phyloP scores from a whole-genome alignment of 371 early-diverging fungal species.

The Fennellomyces sp. region DNA sequence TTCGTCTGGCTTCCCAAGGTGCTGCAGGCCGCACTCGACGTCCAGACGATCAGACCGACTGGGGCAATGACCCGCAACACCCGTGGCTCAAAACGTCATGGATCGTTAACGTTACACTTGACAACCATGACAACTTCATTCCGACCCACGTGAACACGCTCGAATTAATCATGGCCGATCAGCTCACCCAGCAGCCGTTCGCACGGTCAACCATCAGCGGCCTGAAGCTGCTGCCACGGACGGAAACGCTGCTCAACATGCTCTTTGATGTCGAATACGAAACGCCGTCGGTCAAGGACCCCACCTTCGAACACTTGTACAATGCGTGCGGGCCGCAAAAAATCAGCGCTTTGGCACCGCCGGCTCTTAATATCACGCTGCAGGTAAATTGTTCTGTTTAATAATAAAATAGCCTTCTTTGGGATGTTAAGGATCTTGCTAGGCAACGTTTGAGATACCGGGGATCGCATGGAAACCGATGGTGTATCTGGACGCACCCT shows the following conservation, averaged over 20 bases:
- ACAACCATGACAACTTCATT: conserved; percentile 31
- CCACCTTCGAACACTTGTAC: conserved; percentile 29
- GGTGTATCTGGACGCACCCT: conserved; percentile 19
- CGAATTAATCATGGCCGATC: conserved; percentile 17
- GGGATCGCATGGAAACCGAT: conserved; percentile 42
- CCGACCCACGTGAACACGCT: conserved; percentile 25
- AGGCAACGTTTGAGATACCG: conserved; percentile 36
- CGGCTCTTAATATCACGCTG: conserved; percentile 26
- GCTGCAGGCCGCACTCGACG: conserved; percentile 9
- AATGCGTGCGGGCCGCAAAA: conserved; percentile 31
- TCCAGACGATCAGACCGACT: conserved; percentile 16
- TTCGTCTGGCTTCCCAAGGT: conserved; percentile 17
- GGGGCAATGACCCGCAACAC: conserved; percentile 27
- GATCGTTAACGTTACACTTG: conserved; percentile 33
- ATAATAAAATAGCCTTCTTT: background rate
- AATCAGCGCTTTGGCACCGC: conserved; percentile 10
- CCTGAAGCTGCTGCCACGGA: conserved; percentile 8
- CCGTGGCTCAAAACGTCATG: conserved; percentile 21
- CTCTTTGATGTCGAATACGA: conserved; percentile 18
- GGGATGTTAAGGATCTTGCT: too few relatives aligned
- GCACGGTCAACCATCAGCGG: conserved; percentile 1
- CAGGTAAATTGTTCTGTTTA: conserved; percentile 13
- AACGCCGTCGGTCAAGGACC: conserved; percentile 16
- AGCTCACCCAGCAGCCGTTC: conserved; percentile 16
- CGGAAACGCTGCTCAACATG: conserved; percentile 5